A percentile compares a stretch with the other conserved stretches of the same genome.
These are phyloP conservation scores for Calonectria leucothoes DNA, from an alignment of 2,329 filamentous ascomycete species.

Conservation along the genomic window DNA sequence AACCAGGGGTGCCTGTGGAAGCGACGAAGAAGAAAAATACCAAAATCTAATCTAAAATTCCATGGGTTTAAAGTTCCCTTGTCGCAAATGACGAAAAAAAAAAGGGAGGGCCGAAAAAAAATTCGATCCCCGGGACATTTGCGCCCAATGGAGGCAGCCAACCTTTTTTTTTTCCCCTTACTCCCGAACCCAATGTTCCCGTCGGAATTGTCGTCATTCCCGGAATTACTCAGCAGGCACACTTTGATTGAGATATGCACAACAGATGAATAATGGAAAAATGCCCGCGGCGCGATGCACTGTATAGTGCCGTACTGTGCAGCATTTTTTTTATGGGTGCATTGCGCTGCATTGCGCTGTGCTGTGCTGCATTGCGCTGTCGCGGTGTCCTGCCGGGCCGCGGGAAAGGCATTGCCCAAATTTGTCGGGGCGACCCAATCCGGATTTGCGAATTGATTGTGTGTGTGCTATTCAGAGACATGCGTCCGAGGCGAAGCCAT, in stretches of 20 bases:
- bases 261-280: neutral
- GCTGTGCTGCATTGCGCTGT: neutral
- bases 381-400: constrained; percentile 10
- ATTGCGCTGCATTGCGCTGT: neutral
- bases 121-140: neutral
- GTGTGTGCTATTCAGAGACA: constrained; percentile 31
- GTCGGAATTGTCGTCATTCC: constrained; percentile 10
- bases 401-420: neutral
- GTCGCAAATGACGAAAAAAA: neutral
- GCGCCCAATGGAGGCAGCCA: constrained; percentile 22
- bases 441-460: constrained; percentile 4
- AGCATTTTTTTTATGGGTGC: neutral
- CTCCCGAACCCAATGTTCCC: constrained; percentile 7
- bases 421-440: constrained; percentile 17
- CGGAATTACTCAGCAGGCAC: constrained; percentile 13
- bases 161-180: neutral
- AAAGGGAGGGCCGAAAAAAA: neutral
- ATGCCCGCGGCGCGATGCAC: neutral
- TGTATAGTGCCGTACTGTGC: constrained; percentile 3
- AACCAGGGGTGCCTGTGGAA: neutral
- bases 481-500: constrained; percentile 27
- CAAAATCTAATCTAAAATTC: constrained; percentile 21
- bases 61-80: constrained; percentile 13
- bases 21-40: constrained; percentile 7
- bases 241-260: constrained; percentile 10